phyloP scores from a whole-genome alignment of 108 stramenopile species.

The Parietichytrium sp. region DNA sequence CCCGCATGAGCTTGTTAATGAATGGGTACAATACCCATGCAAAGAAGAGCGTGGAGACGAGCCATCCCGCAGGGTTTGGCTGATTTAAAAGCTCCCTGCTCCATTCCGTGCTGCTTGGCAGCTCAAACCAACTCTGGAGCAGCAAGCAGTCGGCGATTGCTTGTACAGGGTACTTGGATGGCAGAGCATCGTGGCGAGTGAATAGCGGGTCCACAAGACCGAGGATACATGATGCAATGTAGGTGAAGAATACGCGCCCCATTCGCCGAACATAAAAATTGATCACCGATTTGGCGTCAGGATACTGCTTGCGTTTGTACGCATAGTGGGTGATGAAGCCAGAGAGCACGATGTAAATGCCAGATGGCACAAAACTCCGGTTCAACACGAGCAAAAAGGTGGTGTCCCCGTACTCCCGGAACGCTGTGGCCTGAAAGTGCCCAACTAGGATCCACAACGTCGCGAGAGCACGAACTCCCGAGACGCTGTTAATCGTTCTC shows the following conservation, averaged over 20 bases:
- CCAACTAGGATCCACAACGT: constrained; percentile 17
- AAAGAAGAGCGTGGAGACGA: constrained; percentile 13
- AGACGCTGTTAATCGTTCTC: neutral
- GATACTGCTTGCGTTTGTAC: neutral
- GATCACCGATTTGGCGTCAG: neutral
- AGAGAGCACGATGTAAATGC: neutral
- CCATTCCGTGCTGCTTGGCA: neutral
- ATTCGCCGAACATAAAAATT: constrained; percentile 28
- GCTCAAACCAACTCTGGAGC: constrained; percentile 8
- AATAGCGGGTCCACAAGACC: constrained; percentile 11
- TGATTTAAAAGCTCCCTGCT: neutral
- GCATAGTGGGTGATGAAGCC: constrained; percentile 40
- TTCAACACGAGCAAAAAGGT: constrained; percentile 15
- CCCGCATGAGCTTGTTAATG: constrained; percentile 1
- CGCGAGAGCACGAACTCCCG: neutral
- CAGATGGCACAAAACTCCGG: neutral
- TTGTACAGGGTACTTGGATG: neutral
- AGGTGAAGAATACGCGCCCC: neutral
- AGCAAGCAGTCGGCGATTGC: neutral
- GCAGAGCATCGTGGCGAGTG: constrained; percentile 1
- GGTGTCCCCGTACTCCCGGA: neutral
- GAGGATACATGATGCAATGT: neutral
- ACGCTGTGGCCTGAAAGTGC: neutral
- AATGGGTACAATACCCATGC: constrained; percentile 25
- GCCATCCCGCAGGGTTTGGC: neutral